Evolutionary conservation across 2,329 filamentous ascomycete genomes (phyloP).

Genomic region (Paraphoma sp.): DNA sequence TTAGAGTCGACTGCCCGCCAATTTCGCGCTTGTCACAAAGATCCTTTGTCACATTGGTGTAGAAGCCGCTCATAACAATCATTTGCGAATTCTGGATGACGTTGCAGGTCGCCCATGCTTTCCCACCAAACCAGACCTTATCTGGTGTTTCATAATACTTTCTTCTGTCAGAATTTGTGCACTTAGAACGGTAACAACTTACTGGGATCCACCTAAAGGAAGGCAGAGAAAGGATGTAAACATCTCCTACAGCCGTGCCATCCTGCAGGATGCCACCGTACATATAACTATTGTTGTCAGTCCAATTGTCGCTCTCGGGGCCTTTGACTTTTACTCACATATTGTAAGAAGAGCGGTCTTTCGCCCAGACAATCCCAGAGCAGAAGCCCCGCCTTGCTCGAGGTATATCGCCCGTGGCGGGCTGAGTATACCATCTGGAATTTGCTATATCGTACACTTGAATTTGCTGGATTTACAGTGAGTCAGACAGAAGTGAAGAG

Average conservation of each 20-base stretch:
- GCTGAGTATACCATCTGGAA: slow-evolving; percentile 65
- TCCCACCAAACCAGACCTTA: slow-evolving; percentile 30
- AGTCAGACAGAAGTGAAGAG: neutral
- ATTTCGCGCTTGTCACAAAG: slow-evolving; percentile 58
- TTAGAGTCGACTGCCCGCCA: slow-evolving; percentile 60
- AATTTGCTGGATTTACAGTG: slow-evolving; percentile 33
- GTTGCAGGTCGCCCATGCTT: slow-evolving; percentile 59
- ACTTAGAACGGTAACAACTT: neutral
- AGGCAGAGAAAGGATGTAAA: slow-evolving; percentile 66
- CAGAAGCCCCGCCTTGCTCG: slow-evolving; percentile 63
- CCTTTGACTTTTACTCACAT: slow-evolving; percentile 54
- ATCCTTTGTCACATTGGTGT: slow-evolving; percentile 50
- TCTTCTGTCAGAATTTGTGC: neutral
- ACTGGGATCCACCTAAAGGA: slow-evolving; percentile 66
- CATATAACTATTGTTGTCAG: slow-evolving; percentile 56
- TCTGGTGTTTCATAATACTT: neutral
- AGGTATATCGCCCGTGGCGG: slow-evolving; percentile 60
- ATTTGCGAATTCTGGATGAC: slow-evolving; percentile 63
- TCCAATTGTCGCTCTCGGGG: neutral
- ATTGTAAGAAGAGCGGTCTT: slow-evolving; percentile 67
- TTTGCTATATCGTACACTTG: slow-evolving; percentile 65
- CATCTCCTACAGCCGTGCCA: slow-evolving; percentile 63
- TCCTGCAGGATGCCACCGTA: slow-evolving; percentile 62
- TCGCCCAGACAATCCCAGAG: slow-evolving; percentile 63
- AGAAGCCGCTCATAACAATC: slow-evolving; percentile 65